phyloP scores from a whole-genome alignment of 1,284 basidiomycete genomes.

The Pulchroboletus neoregius region DNA sequence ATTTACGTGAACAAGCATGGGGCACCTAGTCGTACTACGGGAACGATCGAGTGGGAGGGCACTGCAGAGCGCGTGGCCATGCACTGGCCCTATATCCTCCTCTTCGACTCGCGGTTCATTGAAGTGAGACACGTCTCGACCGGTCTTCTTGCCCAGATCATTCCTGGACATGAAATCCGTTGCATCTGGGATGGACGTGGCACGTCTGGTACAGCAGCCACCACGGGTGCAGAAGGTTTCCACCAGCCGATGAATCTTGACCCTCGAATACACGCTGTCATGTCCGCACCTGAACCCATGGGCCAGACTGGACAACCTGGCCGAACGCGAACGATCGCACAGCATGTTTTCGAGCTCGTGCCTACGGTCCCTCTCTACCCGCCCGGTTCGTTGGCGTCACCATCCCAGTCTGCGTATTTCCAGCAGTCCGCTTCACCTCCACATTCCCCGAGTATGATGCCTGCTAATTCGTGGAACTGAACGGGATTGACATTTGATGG shows the following conservation, averaged over 20 bases:
- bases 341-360: constrained; percentile 78
- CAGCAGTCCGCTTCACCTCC: constrained; percentile 58
- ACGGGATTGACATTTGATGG: not conserved
- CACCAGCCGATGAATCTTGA: constrained; percentile 58
- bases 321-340: constrained; percentile 48
- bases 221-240: constrained; percentile 19
- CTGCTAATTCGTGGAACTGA: constrained; percentile 27
- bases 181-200: constrained; percentile 87
- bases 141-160: constrained; percentile 86
- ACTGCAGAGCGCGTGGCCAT: constrained; percentile 83
- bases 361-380: constrained; percentile 71
- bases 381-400: constrained; percentile 59
- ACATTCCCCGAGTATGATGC: constrained; percentile 45
- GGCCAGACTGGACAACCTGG: constrained; percentile 35
- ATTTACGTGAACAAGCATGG: constrained; percentile 88
- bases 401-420: constrained; percentile 59
- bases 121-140: constrained; percentile 87
- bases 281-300: constrained; percentile 53
- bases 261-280: constrained; percentile 70
- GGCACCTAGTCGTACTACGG: constrained; percentile 68
- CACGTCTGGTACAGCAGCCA: constrained; percentile 38
- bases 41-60: constrained; percentile 94
- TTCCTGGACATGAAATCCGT: constrained; percentile 75
- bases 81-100: constrained; percentile 85
- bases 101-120: constrained; percentile 90